Percentiles rank a stretch among this genome's conserved stretches.
Evolutionary conservation across 2,329 filamentous ascomycete genomes (phyloP).

Genomic region (Teratosphaeria pseudoeucalypti): DNA sequence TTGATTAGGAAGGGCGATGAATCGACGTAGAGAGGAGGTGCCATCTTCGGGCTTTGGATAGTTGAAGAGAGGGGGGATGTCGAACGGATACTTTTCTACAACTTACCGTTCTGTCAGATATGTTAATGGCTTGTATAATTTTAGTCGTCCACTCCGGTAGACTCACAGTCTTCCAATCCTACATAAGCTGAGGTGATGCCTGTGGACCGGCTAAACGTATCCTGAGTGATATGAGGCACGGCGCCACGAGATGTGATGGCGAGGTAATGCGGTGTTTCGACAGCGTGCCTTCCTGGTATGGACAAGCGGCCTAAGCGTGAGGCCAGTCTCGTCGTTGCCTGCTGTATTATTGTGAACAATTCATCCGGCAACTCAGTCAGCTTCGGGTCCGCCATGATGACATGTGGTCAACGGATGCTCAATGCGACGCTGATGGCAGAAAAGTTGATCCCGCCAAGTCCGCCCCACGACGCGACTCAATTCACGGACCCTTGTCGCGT

Average conservation of each 20-base stretch:
- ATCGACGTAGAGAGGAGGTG: conserved; percentile 57
- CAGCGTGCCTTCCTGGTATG: conserved; percentile 50
- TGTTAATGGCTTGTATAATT: conserved; percentile 27
- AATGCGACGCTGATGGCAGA: background rate
- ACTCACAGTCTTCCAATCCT: conserved; percentile 84
- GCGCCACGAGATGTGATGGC: conserved; percentile 71
- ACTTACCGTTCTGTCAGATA: conserved; percentile 40
- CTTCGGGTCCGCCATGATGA: background rate
- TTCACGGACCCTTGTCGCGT: background rate
- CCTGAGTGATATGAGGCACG: conserved; percentile 80
- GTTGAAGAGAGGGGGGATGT: conserved; percentile 42
- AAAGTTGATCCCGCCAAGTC: background rate
- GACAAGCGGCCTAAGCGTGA: conserved; percentile 60
- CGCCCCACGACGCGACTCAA: background rate
- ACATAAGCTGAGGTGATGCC: conserved; percentile 62
- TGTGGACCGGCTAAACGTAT: conserved; percentile 60
- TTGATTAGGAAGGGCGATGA: conserved; percentile 60
- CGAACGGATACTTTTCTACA: conserved; percentile 47
- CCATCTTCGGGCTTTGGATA: conserved; percentile 23
- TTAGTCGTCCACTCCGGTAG: conserved; percentile 6
- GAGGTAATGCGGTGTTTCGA: conserved; percentile 76
- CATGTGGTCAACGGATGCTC: background rate
- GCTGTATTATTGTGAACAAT: conserved; percentile 38
- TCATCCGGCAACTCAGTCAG: conserved; percentile 16
- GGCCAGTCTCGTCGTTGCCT: conserved; percentile 26